Conservation (phyloP, 441 rosid genomes). For the Cnidoscolus chayamansa region DNA sequence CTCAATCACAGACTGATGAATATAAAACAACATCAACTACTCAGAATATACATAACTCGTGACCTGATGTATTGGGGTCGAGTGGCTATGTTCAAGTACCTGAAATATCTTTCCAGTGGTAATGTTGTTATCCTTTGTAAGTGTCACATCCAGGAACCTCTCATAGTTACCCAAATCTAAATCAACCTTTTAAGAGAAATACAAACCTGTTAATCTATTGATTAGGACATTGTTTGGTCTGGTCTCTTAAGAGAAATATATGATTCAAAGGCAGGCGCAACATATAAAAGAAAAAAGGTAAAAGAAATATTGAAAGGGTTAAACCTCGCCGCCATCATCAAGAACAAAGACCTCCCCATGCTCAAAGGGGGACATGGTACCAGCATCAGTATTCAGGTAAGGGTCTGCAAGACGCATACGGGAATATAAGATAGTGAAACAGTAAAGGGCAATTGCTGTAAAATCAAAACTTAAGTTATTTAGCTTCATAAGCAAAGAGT, state of each 20-base stretch:
- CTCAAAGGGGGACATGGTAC: constrained; percentile 97
- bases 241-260: not conserved
- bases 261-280: not conserved
- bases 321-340: constrained; percentile 98
- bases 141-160: constrained; percentile 72
- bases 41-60: constrained; percentile 5
- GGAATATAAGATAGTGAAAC: not conserved
- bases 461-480: not conserved
- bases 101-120: constrained; percentile 94
- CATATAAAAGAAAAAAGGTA: not conserved
- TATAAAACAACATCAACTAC: not conserved
- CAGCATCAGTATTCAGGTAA: constrained; percentile 93
- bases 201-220: constrained; percentile 19
- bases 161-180: constrained; percentile 97
- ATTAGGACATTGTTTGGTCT: not conserved
- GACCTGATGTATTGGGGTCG: not conserved
- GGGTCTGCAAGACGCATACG: constrained; percentile 53
- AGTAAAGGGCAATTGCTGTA: not conserved
- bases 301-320: not conserved
- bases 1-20: constrained; percentile 64
- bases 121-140: constrained; percentile 82
- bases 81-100: constrained; percentile 31
- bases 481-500: not conserved
- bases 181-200: constrained; percentile 66
- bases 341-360: constrained; percentile 98